A percentile compares a stretch with the other conserved stretches of the same genome.
phyloP scores from a whole-genome alignment of 305 asterid genomes.

The Caryopteris hybrid region DNA sequence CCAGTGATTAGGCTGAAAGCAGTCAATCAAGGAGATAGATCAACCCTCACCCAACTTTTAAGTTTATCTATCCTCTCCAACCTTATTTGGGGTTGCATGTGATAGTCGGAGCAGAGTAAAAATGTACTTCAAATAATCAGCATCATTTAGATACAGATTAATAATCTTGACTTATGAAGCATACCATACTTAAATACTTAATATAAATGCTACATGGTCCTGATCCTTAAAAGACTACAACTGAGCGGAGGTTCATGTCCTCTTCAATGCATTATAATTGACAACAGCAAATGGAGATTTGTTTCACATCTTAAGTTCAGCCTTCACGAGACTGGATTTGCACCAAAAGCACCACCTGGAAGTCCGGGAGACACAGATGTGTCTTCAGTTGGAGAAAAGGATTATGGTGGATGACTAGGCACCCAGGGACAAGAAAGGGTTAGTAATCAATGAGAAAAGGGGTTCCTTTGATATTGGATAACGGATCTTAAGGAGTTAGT shows the following conservation, averaged over 20 bases:
- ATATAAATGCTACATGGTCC: background rate
- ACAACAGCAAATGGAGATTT: background rate
- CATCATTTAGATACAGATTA: background rate
- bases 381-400: background rate
- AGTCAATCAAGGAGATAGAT: conserved; percentile 12
- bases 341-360: background rate
- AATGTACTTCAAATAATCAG: background rate
- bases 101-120: background rate
- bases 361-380: background rate
- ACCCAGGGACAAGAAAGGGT: background rate
- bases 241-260: background rate
- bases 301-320: background rate
- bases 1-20: conserved; percentile 1
- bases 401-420: background rate
- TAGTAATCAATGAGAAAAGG: background rate
- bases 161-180: background rate
- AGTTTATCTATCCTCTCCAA: background rate
- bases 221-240: background rate
- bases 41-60: background rate
- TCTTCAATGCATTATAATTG: background rate
- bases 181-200: background rate
- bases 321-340: background rate
- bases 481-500: background rate
- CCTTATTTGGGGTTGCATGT: background rate
- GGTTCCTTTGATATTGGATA: background rate